These are phyloP conservation scores for Apocynum venetum DNA, from an alignment of 257 asterid species.

Conservation along the genomic window DNA sequence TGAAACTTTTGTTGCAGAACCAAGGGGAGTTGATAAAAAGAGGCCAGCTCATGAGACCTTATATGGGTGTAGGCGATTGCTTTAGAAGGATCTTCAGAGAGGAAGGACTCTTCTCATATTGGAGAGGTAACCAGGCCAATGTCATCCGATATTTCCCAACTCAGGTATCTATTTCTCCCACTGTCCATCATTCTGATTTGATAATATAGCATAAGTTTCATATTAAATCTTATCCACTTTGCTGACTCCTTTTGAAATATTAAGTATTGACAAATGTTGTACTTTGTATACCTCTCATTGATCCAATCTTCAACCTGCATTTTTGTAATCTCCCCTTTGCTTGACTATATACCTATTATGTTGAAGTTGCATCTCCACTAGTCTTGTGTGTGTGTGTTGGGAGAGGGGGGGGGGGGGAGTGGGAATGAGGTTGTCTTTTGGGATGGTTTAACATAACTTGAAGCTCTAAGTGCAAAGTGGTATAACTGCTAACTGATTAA, in stretches of 20 bases:
- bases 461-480: neutral
- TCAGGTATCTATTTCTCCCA: constrained; percentile 47
- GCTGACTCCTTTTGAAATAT: neutral
- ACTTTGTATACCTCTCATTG: neutral
- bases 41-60: constrained; percentile 82
- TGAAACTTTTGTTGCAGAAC: constrained; percentile 92
- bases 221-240: neutral
- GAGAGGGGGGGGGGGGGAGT: neutral
- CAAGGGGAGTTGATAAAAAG: constrained; percentile 86
- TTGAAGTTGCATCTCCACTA: neutral
- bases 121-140: constrained; percentile 99
- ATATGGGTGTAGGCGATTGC: constrained; percentile 63
- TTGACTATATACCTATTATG: neutral
- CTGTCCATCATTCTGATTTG: neutral
- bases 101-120: constrained; percentile 72
- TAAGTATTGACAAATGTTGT: neutral
- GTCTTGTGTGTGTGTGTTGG: neutral
- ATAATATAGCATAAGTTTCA: neutral
- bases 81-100: constrained; percentile 64
- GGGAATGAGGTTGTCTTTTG: neutral
- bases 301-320: neutral
- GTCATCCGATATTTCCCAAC: constrained; percentile 93
- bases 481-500: neutral
- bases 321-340: neutral
- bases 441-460: neutral